Conservation (phyloP, 805 yeast species). For the Cyberlindnera suaveolens region DNA sequence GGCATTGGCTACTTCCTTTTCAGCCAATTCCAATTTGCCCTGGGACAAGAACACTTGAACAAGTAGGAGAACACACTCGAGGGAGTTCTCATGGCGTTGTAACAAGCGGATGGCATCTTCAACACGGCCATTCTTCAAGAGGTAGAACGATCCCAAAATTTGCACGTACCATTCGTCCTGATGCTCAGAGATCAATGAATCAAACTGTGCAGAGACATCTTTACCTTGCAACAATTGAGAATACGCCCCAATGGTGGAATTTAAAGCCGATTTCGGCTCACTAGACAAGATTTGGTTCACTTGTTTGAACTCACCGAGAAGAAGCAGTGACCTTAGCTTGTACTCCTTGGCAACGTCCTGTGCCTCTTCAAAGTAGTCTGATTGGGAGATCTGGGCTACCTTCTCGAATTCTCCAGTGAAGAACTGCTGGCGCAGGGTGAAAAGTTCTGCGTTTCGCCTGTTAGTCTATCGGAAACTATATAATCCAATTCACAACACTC, state of each 20-base stretch:
- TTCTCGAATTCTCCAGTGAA: constrained; percentile 51
- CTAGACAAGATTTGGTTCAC: constrained; percentile 1
- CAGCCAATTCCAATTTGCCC: constrained; percentile 39
- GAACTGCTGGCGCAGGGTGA: constrained; percentile 50
- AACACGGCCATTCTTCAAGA: constrained; percentile 32
- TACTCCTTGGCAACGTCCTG: constrained; percentile 26
- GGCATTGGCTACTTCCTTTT: constrained; percentile 37
- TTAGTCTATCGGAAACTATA: background rate
- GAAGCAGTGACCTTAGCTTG: constrained; percentile 28
- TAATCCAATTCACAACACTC: too few species aligned
- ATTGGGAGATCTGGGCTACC: constrained; percentile 32
- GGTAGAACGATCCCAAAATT: constrained; percentile 35
- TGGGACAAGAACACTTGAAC: constrained; percentile 35
- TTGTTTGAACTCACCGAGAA: constrained; percentile 22
- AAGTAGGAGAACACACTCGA: constrained; percentile 37
- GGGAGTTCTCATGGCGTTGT: constrained; percentile 31
- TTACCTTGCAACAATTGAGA: constrained; percentile 21
- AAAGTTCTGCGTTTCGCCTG: constrained; percentile 33
- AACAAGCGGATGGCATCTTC: constrained; percentile 38
- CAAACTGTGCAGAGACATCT: constrained; percentile 12
- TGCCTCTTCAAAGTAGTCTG: constrained; percentile 32
- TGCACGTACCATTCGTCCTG: constrained; percentile 27
- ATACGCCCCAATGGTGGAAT: constrained; percentile 25
- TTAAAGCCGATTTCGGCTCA: background rate
- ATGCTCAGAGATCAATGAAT: constrained; percentile 14